These are phyloP conservation scores for Paralagenidium karlingii DNA, from an alignment of 352 stramenopile species.

Conservation along the genomic window DNA sequence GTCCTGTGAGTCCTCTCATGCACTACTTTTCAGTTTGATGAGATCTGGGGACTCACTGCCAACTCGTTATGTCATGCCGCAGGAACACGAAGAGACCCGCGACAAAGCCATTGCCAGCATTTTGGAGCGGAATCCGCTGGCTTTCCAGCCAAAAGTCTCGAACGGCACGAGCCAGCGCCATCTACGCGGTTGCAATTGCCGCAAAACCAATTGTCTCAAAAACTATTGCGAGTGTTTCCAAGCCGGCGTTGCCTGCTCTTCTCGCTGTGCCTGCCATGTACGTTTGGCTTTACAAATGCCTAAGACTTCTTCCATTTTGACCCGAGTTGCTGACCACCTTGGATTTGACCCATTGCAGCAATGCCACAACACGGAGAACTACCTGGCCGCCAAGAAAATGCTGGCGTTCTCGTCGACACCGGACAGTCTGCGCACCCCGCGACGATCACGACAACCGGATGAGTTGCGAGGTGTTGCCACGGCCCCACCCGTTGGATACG, in stretches of 20 bases:
- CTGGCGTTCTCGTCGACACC: conserved; percentile 17
- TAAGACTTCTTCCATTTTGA: neutral
- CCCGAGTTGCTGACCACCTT: neutral
- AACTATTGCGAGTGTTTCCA: conserved; percentile 97
- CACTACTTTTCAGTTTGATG: neutral
- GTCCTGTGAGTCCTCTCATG: conserved; percentile 6
- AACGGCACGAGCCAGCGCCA: conserved; percentile 61
- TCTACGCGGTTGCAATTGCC: conserved; percentile 91
- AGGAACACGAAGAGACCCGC: conserved; percentile 42
- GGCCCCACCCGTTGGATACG: neutral
- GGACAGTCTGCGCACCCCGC: neutral
- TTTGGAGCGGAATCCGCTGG: conserved; percentile 86
- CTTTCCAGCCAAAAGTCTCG: conserved; percentile 92
- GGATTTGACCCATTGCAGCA: conserved; percentile 6
- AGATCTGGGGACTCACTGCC: neutral
- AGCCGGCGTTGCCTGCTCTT: conserved; percentile 71
- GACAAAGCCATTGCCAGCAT: conserved; percentile 79
- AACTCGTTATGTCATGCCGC: neutral
- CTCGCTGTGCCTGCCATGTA: conserved; percentile 71
- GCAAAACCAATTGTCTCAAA: conserved; percentile 94
- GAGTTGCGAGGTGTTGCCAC: neutral
- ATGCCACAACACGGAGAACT: conserved; percentile 58
- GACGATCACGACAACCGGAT: neutral
- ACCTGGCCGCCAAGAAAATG: conserved; percentile 60
- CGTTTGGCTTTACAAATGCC: neutral